These are phyloP conservation scores for Epichloe gansuensis DNA, from an alignment of 2,329 filamentous ascomycete species.

Conservation along the genomic window DNA sequence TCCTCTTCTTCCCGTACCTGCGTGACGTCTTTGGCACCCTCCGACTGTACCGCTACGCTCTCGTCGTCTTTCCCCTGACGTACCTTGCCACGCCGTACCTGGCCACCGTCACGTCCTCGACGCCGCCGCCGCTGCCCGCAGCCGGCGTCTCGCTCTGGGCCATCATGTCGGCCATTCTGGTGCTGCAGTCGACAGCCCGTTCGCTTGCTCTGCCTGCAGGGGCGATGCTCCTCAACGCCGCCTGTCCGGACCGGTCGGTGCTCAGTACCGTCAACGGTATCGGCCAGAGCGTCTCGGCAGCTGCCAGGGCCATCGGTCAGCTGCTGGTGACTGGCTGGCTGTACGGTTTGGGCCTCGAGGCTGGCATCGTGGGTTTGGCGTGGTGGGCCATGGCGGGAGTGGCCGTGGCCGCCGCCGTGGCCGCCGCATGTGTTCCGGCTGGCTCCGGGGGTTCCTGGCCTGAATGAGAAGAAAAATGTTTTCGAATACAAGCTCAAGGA, in stretches of 20 bases:
- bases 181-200: slow-evolving; percentile 51
- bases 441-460: too few species aligned
- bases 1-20: slow-evolving; percentile 52
- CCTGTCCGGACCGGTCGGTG: slow-evolving; percentile 33
- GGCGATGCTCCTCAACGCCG: slow-evolving; percentile 35
- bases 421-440: too few species aligned
- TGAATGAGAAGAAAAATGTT: too few species aligned
- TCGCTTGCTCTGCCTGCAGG: slow-evolving; percentile 45
- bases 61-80: slow-evolving; percentile 61
- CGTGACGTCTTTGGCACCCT: slow-evolving; percentile 56
- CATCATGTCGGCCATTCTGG: slow-evolving; percentile 47
- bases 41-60: slow-evolving; percentile 51
- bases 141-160: slow-evolving; percentile 49
- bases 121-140: slow-evolving; percentile 33
- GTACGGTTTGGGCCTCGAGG: slow-evolving; percentile 45
- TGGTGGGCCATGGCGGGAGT: not conserved
- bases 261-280: slow-evolving; percentile 36
- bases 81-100: slow-evolving; percentile 56
- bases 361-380: slow-evolving; percentile 43
- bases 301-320: slow-evolving; percentile 47
- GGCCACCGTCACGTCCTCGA: slow-evolving; percentile 47
- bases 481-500: too few species aligned
- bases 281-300: slow-evolving; percentile 44
- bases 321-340: slow-evolving; percentile 41
- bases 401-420: too few species aligned